These are phyloP conservation scores for Linnemannia elongata DNA, from an alignment of 192 early-diverging fungal species.

Conservation along the genomic window DNA sequence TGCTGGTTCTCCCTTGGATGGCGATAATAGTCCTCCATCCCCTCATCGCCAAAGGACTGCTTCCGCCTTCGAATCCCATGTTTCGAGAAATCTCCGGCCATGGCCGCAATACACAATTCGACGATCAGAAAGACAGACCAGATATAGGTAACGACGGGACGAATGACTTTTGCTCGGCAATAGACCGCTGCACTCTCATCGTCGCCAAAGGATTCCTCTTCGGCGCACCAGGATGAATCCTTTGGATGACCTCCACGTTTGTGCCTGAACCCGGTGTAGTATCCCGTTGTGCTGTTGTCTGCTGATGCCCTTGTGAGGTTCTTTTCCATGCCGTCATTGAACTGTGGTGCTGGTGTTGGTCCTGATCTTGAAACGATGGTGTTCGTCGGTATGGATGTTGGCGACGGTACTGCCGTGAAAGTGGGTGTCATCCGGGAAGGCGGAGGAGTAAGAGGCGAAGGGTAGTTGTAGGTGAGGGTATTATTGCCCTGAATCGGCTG, in stretches of 20 bases:
- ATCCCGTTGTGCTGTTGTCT: background rate
- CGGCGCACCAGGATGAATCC: constrained; percentile 19
- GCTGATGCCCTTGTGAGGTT: background rate
- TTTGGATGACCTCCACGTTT: background rate
- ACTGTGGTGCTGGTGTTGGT: background rate
- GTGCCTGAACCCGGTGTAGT: background rate
- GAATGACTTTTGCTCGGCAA: constrained; percentile 29
- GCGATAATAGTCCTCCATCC: too few relatives aligned
- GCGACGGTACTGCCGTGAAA: background rate
- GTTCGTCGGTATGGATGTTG: background rate
- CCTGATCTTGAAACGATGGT: background rate
- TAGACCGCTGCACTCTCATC: constrained; percentile 38
- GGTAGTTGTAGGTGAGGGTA: background rate
- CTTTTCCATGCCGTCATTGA: background rate
- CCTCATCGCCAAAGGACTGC: background rate
- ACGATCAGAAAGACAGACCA: constrained; percentile 32
- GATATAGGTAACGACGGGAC: constrained; percentile 36
- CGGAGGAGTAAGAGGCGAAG: background rate
- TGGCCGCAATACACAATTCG: constrained; percentile 24
- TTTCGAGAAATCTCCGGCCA: constrained; percentile 27
- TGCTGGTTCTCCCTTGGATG: too few relatives aligned
- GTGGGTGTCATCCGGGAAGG: background rate
- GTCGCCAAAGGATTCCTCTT: constrained; percentile 47
- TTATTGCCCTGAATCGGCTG: background rate
- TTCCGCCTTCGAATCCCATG: background rate